These are phyloP conservation scores for Sugiyamaella boreocaroliniensis DNA, from an alignment of 805 yeast genomes.

Conservation along the genomic window DNA sequence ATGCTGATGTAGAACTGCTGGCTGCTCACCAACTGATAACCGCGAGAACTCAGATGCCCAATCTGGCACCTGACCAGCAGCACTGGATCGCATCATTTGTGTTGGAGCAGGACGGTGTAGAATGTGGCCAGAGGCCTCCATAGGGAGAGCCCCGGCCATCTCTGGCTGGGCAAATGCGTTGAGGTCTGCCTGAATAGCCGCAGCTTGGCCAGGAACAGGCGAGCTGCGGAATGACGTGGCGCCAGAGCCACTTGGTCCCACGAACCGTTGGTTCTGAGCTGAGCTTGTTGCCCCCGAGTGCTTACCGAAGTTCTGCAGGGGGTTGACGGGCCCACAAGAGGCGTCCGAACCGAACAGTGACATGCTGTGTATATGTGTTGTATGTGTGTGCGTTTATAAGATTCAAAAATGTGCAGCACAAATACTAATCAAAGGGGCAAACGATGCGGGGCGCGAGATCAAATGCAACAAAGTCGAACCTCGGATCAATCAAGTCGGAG, in stretches of 20 bases:
- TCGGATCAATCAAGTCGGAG: neutral
- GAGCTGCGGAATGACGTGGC: constrained; percentile 33
- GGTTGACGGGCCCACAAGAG: constrained; percentile 26
- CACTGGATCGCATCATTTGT: neutral
- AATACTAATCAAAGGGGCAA: neutral
- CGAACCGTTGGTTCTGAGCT: constrained; percentile 17
- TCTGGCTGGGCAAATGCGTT: neutral
- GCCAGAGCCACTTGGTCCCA: constrained; percentile 30
- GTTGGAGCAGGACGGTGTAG: neutral
- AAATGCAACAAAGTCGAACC: neutral
- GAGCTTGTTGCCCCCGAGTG: constrained; percentile 18
- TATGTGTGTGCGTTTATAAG: neutral
- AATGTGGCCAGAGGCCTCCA: neutral
- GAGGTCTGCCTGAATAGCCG: neutral
- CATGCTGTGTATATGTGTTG: constrained; percentile 2
- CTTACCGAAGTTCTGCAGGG: constrained; percentile 25
- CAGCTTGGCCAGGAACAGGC: neutral
- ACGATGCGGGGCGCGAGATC: no score
- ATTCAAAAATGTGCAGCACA: neutral
- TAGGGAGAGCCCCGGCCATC: neutral
- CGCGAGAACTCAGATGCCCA: constrained; percentile 15
- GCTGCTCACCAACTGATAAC: constrained; percentile 5
- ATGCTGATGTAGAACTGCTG: neutral
- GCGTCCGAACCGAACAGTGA: constrained; percentile 11
- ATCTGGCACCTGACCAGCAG: constrained; percentile 1